A percentile compares a stretch with the other conserved stretches of the same genome.
phyloP scores from a whole-genome alignment of 768 basidiomycete genomes.

The Amylocystis lapponica region DNA sequence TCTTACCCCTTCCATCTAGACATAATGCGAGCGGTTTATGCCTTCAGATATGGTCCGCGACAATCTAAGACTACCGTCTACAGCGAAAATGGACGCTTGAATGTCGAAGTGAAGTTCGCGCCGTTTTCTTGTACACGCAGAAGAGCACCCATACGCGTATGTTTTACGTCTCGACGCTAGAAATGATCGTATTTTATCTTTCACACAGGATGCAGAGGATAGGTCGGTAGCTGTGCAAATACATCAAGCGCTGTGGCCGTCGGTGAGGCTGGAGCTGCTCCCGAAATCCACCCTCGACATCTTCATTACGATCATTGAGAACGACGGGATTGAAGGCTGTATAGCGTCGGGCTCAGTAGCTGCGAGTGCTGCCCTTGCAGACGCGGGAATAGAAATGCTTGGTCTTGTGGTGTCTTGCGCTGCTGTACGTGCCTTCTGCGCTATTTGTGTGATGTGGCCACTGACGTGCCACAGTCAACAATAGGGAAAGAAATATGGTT shows the following conservation, averaged over 20 bases:
- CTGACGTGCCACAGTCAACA: slow-evolving; percentile 43
- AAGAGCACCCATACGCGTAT: slow-evolving; percentile 81
- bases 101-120: slow-evolving; percentile 94
- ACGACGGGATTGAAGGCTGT: slow-evolving; percentile 87
- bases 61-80: slow-evolving; percentile 78
- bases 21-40: neutral
- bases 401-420: slow-evolving; percentile 85
- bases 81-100: slow-evolving; percentile 82
- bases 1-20: slow-evolving; percentile 8
- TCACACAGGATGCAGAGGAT: slow-evolving; percentile 86
- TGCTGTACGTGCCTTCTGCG: slow-evolving; percentile 43
- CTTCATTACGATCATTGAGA: slow-evolving; percentile 84
- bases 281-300: slow-evolving; percentile 94
- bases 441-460: slow-evolving; percentile 3
- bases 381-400: slow-evolving; percentile 88
- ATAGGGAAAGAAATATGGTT: slow-evolving; percentile 59
- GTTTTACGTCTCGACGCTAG: slow-evolving; percentile 19
- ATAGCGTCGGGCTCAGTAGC: slow-evolving; percentile 84
- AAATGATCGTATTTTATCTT: neutral
- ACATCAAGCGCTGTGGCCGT: slow-evolving; percentile 77
- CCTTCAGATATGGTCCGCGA: slow-evolving; percentile 70
- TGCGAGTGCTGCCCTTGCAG: slow-evolving; percentile 84
- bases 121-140: slow-evolving; percentile 83
- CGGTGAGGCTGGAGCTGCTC: slow-evolving; percentile 82
- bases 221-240: slow-evolving; percentile 77